A percentile compares a stretch with the other conserved stretches of the same genome.
These are phyloP conservation scores for Starmerella stellata DNA, from an alignment of 805 yeast genomes.

Conservation along the genomic window DNA sequence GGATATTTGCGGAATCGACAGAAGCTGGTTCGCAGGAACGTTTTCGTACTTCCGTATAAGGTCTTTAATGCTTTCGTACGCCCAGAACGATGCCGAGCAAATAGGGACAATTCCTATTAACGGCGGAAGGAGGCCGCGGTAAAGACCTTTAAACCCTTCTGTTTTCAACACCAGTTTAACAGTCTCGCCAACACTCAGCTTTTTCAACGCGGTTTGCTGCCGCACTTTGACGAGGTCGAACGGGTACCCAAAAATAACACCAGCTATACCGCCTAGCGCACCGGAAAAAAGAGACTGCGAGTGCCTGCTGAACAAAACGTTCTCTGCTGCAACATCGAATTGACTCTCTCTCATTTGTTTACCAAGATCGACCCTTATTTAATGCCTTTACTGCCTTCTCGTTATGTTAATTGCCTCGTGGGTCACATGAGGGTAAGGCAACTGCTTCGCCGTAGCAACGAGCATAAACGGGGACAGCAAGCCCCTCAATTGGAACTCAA, in stretches of 20 bases:
- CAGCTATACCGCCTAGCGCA: conserved; percentile 92
- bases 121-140: conserved; percentile 89
- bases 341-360: too few species aligned
- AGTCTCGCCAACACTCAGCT: conserved; percentile 29
- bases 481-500: too few species aligned
- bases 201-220: conserved; percentile 44
- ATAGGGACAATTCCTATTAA: conserved; percentile 93
- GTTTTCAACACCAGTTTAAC: conserved; percentile 47
- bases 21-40: conserved; percentile 24
- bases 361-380: too few species aligned
- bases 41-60: conserved; percentile 35
- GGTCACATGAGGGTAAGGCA: too few species aligned
- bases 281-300: conserved; percentile 78
- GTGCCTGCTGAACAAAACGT: conserved; percentile 39
- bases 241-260: conserved; percentile 91
- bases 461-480: too few species aligned
- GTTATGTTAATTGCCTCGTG: too few species aligned
- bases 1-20: conserved; percentile 54
- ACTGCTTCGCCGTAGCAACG: too few species aligned
- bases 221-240: conserved; percentile 86
- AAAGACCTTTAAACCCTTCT: conserved; percentile 66
- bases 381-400: too few species aligned
- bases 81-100: conserved; percentile 98
- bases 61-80: conserved; percentile 81
- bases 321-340: background rate